Base-by-base conservation (phyloP, 2,329 filamentous ascomycete species). In the Ceratocystis variospora region DNA sequence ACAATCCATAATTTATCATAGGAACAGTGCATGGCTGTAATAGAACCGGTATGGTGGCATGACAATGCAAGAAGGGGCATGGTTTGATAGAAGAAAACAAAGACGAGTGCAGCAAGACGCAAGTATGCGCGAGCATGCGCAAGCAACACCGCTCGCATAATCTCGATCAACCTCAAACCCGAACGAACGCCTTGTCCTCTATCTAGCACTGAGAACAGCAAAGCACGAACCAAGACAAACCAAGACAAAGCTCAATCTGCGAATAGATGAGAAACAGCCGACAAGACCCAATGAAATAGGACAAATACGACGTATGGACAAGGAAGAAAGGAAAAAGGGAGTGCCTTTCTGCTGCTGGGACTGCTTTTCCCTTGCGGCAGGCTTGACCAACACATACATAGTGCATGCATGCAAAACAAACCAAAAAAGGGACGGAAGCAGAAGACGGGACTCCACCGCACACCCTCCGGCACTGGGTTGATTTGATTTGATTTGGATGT, bases 381-480 rank as follows among this genome's bases (percentile, higher is more conserved):
- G 19, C 25, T 53, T 53, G 48, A 53, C 48, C 48, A 53, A 25
- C 48, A 53, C 48, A 53, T 53, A 53, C 48, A 53, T 53, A 53
- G 48, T 53, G 48, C 48, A 53, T 53, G 48, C 48, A 53, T 19
- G 15, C 25, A 53, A 53, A 53, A 53, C 48, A 53, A 53, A 41
- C 12, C 37, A 37, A 37, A 37, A 41, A 53, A 25, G 48, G 19
- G 19, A 53, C 48, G 48, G 48, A 19, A 15, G 19, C 48, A 53
- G 25, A 17, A 10, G 37, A 12, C 37, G 37, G 8, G 37, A 50
- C 46, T 5, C 17, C 45, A 17, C 45, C 17, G 17, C 17, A 17
- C 45, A 17, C 45, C 45, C 45, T 48, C 3, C n/a, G n/a, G 17
- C 17, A n/a, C 15, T 48, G n/a, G 17, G 3, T 10, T 19, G 15